phyloP scores from a whole-genome alignment of 768 basidiomycete genomes.

The Hericium erinaceus region DNA sequence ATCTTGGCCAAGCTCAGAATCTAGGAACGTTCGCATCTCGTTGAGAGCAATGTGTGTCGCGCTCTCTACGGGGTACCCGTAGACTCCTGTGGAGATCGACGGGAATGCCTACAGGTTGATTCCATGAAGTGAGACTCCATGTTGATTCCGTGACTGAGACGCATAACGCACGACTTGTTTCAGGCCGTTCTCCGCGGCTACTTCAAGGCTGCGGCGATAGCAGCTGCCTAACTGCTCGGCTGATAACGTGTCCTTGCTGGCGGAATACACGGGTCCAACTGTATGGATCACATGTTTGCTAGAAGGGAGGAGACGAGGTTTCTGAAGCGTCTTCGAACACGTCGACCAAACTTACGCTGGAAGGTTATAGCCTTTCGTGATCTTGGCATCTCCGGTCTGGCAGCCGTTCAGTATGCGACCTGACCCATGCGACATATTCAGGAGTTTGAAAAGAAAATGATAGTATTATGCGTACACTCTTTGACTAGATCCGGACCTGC shows the following conservation, averaged over 20 bases:
- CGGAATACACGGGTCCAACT: slow-evolving; percentile 66
- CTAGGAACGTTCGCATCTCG: slow-evolving; percentile 46
- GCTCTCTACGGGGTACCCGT: slow-evolving; percentile 65
- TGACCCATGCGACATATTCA: not conserved
- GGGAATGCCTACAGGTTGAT: slow-evolving; percentile 55
- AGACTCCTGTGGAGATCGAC: slow-evolving; percentile 71
- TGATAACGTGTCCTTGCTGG: slow-evolving; percentile 29
- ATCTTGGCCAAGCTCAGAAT: slow-evolving; percentile 38
- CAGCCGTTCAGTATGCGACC: slow-evolving; percentile 56
- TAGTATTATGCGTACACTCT: slow-evolving; percentile 44
- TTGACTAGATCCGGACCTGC: slow-evolving; percentile 56
- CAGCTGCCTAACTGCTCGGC: slow-evolving; percentile 55
- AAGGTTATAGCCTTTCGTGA: slow-evolving; percentile 67
- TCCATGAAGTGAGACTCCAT: too few relatives aligned
- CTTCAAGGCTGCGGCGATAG: slow-evolving; percentile 52
- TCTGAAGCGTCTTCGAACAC: not conserved
- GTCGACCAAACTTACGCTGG: slow-evolving; percentile 53
- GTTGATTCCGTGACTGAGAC: not conserved
- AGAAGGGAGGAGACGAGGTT: not conserved
- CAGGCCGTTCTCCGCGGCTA: slow-evolving; percentile 51
- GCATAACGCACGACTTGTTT: slow-evolving; percentile 47
- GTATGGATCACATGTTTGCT: slow-evolving; percentile 73
- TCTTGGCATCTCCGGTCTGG: slow-evolving; percentile 65
- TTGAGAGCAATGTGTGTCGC: slow-evolving; percentile 66
- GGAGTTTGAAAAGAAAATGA: not conserved